Evolutionary conservation across 768 basidiomycete species (phyloP).

Genomic region (Trametes coccinea): DNA sequence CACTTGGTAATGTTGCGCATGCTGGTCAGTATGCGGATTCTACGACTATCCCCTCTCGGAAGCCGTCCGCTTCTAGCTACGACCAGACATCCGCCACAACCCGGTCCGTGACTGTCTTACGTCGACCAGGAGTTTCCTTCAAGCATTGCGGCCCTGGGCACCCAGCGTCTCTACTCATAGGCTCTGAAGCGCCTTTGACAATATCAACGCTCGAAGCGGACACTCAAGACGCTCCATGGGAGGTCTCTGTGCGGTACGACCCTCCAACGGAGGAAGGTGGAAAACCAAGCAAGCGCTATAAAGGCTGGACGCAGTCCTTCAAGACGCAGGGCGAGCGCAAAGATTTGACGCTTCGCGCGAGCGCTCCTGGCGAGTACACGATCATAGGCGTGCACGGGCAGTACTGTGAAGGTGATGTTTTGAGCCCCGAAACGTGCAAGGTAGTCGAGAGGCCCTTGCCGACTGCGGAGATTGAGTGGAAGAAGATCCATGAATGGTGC

Average conservation of each 20-base stretch:
- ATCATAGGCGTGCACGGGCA: conserved; percentile 72
- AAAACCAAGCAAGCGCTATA: conserved; percentile 41
- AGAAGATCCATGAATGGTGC: conserved; percentile 88
- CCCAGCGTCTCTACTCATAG: conserved; percentile 71
- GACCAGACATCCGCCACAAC: conserved; percentile 6
- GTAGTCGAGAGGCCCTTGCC: conserved; percentile 78
- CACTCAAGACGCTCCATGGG: conserved; percentile 67
- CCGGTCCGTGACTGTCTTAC: conserved; percentile 68
- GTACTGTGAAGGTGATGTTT: conserved; percentile 80
- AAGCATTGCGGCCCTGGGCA: conserved; percentile 68
- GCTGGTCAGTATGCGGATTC: conserved; percentile 15
- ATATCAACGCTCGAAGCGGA: conserved; percentile 58
- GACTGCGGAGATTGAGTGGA: conserved; percentile 85
- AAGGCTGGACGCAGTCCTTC: conserved; percentile 65
- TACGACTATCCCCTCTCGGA: conserved; percentile 37
- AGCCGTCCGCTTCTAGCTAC: conserved; percentile 6
- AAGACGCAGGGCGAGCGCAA: conserved; percentile 47
- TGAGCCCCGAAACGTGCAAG: conserved; percentile 78
- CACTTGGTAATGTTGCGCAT: conserved; percentile 70
- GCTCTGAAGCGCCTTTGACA: conserved; percentile 57
- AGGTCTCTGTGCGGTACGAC: conserved; percentile 61
- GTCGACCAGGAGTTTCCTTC: conserved; percentile 73
- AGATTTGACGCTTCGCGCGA: conserved; percentile 51
- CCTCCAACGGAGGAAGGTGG: conserved; percentile 46
- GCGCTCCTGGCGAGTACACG: conserved; percentile 75